phyloP scores from a whole-genome alignment of 2,329 filamentous ascomycete species.

The Ilyonectria sp. region DNA sequence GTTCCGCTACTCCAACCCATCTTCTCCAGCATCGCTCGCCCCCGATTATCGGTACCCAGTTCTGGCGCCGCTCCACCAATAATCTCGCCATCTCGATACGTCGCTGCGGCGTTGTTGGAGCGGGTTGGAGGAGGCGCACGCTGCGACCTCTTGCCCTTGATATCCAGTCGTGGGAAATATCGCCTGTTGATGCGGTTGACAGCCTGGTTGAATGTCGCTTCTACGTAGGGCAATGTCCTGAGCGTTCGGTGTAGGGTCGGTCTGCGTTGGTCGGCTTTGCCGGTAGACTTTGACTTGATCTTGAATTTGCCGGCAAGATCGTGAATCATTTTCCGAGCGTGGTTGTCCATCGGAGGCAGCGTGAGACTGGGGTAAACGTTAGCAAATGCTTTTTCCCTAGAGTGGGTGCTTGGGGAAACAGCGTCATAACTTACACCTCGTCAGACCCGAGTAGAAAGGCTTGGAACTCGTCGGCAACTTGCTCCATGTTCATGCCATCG shows the following conservation, averaged over 20 bases:
- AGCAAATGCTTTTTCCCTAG: not conserved
- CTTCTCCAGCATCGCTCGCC: slow-evolving; percentile 90
- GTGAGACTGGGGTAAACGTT: slow-evolving; percentile 67
- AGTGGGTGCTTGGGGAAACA: not conserved
- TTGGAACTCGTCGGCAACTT: slow-evolving; percentile 81
- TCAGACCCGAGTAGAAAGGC: slow-evolving; percentile 76
- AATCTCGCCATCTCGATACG: slow-evolving; percentile 87
- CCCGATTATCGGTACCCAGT: slow-evolving; percentile 85
- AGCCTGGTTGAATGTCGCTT: slow-evolving; percentile 65
- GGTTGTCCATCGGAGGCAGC: slow-evolving; percentile 88
- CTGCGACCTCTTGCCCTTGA: slow-evolving; percentile 54
- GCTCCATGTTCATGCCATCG: slow-evolving; percentile 78
- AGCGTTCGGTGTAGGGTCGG: slow-evolving; percentile 83
- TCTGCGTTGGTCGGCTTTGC: slow-evolving; percentile 80
- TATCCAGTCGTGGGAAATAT: slow-evolving; percentile 70
- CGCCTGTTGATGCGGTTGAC: slow-evolving; percentile 58
- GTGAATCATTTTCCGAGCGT: slow-evolving; percentile 84
- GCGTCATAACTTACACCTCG: slow-evolving; percentile 69
- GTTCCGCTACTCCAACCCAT: slow-evolving; percentile 97
- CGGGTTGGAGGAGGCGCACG: slow-evolving; percentile 45
- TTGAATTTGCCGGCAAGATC: slow-evolving; percentile 82
- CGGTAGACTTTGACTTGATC: slow-evolving; percentile 87
- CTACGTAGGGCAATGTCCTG: slow-evolving; percentile 74
- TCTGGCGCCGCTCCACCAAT: slow-evolving; percentile 90
- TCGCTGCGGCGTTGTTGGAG: slow-evolving; percentile 47